Conservation (phyloP, 2,329 filamentous ascomycete species). For the Pyrenophora teres region DNA sequence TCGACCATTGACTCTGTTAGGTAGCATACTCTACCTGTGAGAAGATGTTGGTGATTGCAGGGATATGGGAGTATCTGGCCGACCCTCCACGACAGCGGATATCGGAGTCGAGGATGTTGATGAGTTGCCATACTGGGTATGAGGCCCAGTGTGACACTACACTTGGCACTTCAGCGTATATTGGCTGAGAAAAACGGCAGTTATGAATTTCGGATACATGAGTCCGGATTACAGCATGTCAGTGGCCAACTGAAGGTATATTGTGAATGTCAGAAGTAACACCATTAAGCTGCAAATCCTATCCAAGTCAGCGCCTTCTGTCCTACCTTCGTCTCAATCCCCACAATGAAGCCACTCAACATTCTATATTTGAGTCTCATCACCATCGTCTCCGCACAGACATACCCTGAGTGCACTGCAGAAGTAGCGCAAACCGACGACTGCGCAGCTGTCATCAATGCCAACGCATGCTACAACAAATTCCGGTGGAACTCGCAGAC, state of each 20-base stretch:
- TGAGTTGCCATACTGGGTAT: no score
- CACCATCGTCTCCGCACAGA: slow-evolving; percentile 19
- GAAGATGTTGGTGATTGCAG: neutral
- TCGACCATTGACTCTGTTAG: no score
- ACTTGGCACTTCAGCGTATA: neutral
- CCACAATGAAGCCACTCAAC: slow-evolving; percentile 21
- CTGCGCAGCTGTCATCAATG: slow-evolving; percentile 38
- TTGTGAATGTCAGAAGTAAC: no score
- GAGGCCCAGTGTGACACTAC: no score
- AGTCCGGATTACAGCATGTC: neutral
- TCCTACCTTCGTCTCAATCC: neutral
- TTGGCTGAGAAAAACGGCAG: neutral
- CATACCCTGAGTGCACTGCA: slow-evolving; percentile 28
- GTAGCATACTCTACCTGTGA: neutral
- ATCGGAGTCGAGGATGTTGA: no score
- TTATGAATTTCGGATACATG: neutral
- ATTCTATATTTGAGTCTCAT: slow-evolving; percentile 15
- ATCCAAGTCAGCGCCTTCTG: no score
- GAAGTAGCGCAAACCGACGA: slow-evolving; percentile 33
- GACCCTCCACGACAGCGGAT: neutral
- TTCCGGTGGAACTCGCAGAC: slow-evolving; percentile 31
- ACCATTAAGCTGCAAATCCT: neutral
- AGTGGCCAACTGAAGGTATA: neutral
- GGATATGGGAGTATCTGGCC: slow-evolving; percentile 1
- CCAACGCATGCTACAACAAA: slow-evolving; percentile 42